Evolutionary conservation across 1,284 basidiomycete genomes (phyloP).

Genomic region (Kalmanozyma brasiliensis): DNA sequence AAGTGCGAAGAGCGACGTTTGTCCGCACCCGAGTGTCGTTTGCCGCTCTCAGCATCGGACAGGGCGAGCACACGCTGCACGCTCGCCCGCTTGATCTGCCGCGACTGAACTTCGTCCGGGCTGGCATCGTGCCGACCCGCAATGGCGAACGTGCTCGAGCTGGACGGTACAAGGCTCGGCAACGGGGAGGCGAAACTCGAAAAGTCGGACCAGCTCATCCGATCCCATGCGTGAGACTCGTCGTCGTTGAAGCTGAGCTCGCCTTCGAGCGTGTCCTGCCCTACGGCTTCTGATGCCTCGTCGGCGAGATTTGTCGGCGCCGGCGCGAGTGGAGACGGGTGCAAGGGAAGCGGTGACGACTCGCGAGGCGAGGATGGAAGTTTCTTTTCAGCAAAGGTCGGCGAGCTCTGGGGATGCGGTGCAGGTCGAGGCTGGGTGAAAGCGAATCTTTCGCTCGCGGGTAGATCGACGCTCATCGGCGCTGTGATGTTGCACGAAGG

Average conservation of each 20-base stretch:
- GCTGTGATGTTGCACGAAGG: background rate
- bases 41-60: slow-evolving; percentile 4
- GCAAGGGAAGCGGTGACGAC: slow-evolving; percentile 16
- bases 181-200: slow-evolving; percentile 16
- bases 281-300: background rate
- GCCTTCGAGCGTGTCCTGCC: no score
- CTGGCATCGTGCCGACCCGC: no score
- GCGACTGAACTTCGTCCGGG: no score
- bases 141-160: background rate
- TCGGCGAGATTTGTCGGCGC: background rate
- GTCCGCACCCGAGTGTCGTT: no score
- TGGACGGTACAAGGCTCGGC: slow-evolving; percentile 18
- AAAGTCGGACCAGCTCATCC: slow-evolving; percentile 21
- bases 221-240: slow-evolving; percentile 14
- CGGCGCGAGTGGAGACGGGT: slow-evolving; percentile 12
- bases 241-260: slow-evolving; percentile 22
- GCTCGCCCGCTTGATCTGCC: slow-evolving; percentile 11
- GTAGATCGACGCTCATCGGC: slow-evolving; percentile 18
- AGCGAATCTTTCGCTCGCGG: slow-evolving; percentile 3
- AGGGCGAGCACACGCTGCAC: slow-evolving; percentile 36
- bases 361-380: background rate
- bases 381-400: background rate
- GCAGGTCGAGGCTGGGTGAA: slow-evolving; percentile 19
- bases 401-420: slow-evolving; percentile 8
- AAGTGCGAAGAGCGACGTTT: slow-evolving; percentile 24